Evolutionary conservation across 1,284 basidiomycete genomes (phyloP).

Genomic region (Abortiporus biennis): DNA sequence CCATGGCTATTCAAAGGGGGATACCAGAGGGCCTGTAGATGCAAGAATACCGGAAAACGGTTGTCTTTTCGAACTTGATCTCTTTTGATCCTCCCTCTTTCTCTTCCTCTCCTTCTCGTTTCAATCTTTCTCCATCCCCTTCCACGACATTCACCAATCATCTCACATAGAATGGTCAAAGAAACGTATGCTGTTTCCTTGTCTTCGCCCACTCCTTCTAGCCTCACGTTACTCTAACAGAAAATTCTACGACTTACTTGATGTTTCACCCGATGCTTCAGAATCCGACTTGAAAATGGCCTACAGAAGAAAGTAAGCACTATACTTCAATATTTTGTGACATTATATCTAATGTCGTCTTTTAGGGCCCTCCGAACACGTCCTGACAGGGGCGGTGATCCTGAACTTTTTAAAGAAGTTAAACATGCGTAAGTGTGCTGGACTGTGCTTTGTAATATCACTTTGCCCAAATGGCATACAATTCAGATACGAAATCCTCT

Average conservation of each 20-base stretch:
- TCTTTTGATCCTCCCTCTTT: too few species aligned
- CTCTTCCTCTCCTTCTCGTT: conserved; percentile 13
- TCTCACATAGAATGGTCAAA: conserved; percentile 50
- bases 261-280: conserved; percentile 71
- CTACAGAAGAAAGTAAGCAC: conserved; percentile 81
- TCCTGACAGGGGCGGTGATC: conserved; percentile 97
- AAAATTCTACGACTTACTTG: conserved; percentile 88
- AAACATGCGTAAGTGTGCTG: conserved; percentile 78
- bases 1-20: too few species aligned
- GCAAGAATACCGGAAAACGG: too few species aligned
- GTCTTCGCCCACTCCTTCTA: neutral
- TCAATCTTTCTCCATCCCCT: conserved; percentile 12
- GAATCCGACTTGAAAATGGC: conserved; percentile 90
- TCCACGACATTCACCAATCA: conserved; percentile 13
- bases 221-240: conserved; percentile 31
- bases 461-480: conserved; percentile 5
- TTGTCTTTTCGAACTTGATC: too few species aligned
- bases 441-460: conserved; percentile 5
- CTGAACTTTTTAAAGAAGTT: conserved; percentile 96
- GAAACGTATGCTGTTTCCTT: conserved; percentile 47
- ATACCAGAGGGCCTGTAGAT: too few species aligned
- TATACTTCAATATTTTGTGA: conserved; percentile 4
- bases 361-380: conserved; percentile 82
- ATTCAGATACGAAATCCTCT: conserved; percentile 86
- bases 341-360: conserved; percentile 13